These are phyloP conservation scores for Glonium stellatum DNA, from an alignment of 495 filamentous ascomycete species.

Conservation along the genomic window DNA sequence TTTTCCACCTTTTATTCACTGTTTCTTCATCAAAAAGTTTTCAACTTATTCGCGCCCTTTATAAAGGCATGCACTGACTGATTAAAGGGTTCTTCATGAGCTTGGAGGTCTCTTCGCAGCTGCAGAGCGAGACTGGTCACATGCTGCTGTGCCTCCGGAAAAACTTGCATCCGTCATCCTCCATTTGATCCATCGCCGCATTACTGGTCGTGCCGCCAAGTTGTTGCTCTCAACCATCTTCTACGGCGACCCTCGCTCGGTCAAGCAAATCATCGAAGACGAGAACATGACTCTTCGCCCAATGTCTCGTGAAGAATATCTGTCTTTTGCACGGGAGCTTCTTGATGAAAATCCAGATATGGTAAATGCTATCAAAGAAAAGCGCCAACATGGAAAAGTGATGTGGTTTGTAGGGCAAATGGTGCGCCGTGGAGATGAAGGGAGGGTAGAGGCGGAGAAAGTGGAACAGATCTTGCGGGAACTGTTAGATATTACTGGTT, in stretches of 20 bases:
- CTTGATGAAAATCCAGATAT: constrained; percentile 53
- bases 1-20: background rate
- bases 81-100: constrained; percentile 73
- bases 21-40: background rate
- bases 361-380: constrained; percentile 58
- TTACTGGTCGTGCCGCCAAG: constrained; percentile 66
- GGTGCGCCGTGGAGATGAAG: constrained; percentile 69
- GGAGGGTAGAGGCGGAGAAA: constrained; percentile 66
- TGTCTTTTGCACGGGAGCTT: constrained; percentile 45
- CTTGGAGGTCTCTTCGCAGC: constrained; percentile 67
- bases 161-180: constrained; percentile 62
- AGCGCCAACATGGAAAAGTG: constrained; percentile 65
- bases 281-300: constrained; percentile 61
- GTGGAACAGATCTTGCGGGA: constrained; percentile 60
- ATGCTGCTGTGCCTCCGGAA: constrained; percentile 49
- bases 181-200: constrained; percentile 54
- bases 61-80: constrained; percentile 10
- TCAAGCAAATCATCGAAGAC: constrained; percentile 56
- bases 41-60: background rate
- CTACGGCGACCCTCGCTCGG: constrained; percentile 39
- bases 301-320: constrained; percentile 54
- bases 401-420: constrained; percentile 88
- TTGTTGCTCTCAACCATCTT: constrained; percentile 60
- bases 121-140: constrained; percentile 46
- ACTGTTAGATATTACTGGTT: constrained; percentile 38